These are phyloP conservation scores for Exophiala sp. DNA, from an alignment of 2,329 filamentous ascomycete genomes.

Conservation along the genomic window DNA sequence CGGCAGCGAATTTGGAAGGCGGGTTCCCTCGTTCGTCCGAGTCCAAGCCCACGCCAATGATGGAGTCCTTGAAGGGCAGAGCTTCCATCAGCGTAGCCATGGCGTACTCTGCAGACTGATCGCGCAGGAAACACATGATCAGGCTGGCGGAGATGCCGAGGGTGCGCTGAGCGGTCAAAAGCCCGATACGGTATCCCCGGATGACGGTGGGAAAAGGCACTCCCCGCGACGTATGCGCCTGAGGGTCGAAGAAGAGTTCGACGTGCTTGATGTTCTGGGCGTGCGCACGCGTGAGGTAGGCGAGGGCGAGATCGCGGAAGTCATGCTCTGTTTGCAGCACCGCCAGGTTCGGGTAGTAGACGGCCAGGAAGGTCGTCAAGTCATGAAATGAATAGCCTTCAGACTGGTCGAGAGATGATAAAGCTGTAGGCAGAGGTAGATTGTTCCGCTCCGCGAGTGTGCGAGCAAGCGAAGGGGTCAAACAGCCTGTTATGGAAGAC, in stretches of 20 bases:
- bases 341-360: constrained; percentile 71
- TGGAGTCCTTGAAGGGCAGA: constrained; percentile 26
- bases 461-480: constrained; percentile 21
- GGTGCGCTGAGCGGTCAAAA: constrained; percentile 54
- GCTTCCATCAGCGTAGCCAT: constrained; percentile 27
- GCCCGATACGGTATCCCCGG: constrained; percentile 56
- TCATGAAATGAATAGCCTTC: constrained; percentile 24
- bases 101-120: constrained; percentile 25
- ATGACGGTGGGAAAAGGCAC: constrained; percentile 60
- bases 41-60: constrained; percentile 29
- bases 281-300: constrained; percentile 62
- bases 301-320: constrained; percentile 66
- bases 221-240: constrained; percentile 62
- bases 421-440: constrained; percentile 16
- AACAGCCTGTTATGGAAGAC: constrained; percentile 23
- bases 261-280: constrained; percentile 63
- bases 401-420: constrained; percentile 17
- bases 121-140: constrained; percentile 65
- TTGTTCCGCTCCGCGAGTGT: constrained; percentile 24
- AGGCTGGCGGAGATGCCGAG: constrained; percentile 61
- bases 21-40: constrained; percentile 28
- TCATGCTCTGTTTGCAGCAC: constrained; percentile 61
- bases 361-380: constrained; percentile 56
- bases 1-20: constrained; percentile 25
- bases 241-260: constrained; percentile 76